Conservation (phyloP, 257 asterid genomes). For the Solanum appendiculatum region DNA sequence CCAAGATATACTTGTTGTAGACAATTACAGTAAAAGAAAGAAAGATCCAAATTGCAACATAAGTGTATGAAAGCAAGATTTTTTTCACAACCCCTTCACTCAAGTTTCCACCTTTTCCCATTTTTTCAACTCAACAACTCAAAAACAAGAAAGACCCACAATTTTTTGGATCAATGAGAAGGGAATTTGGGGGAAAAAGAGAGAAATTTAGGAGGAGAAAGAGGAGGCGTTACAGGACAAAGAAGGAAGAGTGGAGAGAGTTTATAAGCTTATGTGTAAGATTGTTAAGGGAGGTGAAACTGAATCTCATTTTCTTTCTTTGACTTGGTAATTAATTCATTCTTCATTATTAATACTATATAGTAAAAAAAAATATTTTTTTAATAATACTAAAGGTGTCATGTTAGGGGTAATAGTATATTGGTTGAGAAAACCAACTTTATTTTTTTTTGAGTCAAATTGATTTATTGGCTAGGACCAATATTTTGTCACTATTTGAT, state of each 20-base stretch:
- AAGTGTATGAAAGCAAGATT: conserved; percentile 55
- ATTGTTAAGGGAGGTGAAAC: not conserved
- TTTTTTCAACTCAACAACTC: not conserved
- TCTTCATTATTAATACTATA: not conserved
- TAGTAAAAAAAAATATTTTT: no score
- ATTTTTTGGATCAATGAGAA: not conserved
- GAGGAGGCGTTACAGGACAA: not conserved
- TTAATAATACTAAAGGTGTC: no score
- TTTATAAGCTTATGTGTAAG: not conserved
- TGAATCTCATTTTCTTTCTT: not conserved
- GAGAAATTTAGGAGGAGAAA: not conserved
- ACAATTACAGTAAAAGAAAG: conserved; percentile 62
- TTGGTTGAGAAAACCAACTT: not conserved
- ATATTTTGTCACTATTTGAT: not conserved
- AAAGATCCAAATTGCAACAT: conserved; percentile 54
- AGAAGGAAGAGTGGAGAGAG: not conserved
- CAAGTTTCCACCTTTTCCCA: conserved; percentile 54
- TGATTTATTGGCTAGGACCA: not conserved
- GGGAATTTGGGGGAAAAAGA: not conserved
- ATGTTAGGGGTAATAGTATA: not conserved
- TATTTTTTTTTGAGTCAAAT: not conserved
- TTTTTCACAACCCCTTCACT: conserved; percentile 50
- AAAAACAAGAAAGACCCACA: not conserved
- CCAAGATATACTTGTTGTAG: conserved; percentile 64
- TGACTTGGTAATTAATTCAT: not conserved